Evolutionary conservation across 2,329 filamentous ascomycete species (phyloP).

Genomic region (Fusarium abutilonis): DNA sequence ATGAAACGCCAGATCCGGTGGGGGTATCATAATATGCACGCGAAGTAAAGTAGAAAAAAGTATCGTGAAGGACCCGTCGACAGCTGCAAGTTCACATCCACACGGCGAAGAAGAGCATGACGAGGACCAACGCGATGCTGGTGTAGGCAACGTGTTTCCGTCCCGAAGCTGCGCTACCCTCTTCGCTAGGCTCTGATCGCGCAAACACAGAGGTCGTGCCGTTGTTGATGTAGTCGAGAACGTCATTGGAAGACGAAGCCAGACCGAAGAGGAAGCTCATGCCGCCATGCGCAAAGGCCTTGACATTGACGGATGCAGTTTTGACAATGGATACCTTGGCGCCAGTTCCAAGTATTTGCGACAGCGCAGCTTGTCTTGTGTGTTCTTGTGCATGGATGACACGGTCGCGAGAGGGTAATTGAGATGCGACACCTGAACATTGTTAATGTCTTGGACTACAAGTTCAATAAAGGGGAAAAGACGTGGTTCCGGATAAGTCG

Average conservation of each 20-base stretch:
- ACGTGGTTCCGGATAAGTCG: not conserved
- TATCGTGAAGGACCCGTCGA: slow-evolving; percentile 6
- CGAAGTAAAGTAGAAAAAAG: slow-evolving; percentile 16
- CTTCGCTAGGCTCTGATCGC: slow-evolving; percentile 72
- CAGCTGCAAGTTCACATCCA: slow-evolving; percentile 35
- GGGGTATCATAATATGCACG: slow-evolving; percentile 43
- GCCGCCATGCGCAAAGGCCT: slow-evolving; percentile 77
- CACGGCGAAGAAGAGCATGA: slow-evolving; percentile 46
- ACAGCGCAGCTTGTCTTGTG: slow-evolving; percentile 76
- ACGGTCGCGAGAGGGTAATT: slow-evolving; percentile 73
- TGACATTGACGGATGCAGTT: slow-evolving; percentile 76
- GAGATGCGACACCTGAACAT: slow-evolving; percentile 75
- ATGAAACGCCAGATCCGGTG: slow-evolving; percentile 41
- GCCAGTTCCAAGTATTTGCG: slow-evolving; percentile 84
- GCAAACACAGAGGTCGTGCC: slow-evolving; percentile 86
- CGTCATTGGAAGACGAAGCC: slow-evolving; percentile 77
- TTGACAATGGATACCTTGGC: slow-evolving; percentile 91
- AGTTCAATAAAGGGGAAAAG: not conserved
- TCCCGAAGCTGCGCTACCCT: slow-evolving; percentile 69
- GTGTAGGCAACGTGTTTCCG: slow-evolving; percentile 45
- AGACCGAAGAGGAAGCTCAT: slow-evolving; percentile 89
- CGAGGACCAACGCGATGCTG: slow-evolving; percentile 43
- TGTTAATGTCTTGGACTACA: slow-evolving; percentile 19
- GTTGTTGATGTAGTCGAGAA: slow-evolving; percentile 86
- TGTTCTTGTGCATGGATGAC: slow-evolving; percentile 81